phyloP scores from a whole-genome alignment of 1,284 basidiomycete genomes.

The Irpex rosettiformis region DNA sequence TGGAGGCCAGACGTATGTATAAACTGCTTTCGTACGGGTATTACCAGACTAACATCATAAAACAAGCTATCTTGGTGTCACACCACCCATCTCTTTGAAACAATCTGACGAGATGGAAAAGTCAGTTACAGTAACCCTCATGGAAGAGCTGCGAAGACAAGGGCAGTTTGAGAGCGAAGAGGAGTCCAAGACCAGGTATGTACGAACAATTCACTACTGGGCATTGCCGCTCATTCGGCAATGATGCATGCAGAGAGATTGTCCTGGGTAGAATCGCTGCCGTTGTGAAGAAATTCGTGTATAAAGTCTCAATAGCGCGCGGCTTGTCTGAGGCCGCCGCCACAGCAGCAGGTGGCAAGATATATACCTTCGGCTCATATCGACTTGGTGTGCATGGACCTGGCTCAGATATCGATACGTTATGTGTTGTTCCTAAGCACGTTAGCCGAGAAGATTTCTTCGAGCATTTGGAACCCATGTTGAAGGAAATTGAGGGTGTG shows the following conservation, averaged over 20 bases:
- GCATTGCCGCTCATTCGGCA: neutral
- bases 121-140: slow-evolving; percentile 81
- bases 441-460: slow-evolving; percentile 97
- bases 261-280: slow-evolving; percentile 89
- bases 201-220: slow-evolving; percentile 14
- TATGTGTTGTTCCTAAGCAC: slow-evolving; percentile 96
- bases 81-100: slow-evolving; percentile 86
- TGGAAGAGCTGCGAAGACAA: slow-evolving; percentile 86
- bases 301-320: slow-evolving; percentile 71
- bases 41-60: neutral
- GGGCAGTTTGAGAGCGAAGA: slow-evolving; percentile 90
- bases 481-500: slow-evolving; percentile 83
- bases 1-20: neutral
- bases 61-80: slow-evolving; percentile 72
- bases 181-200: slow-evolving; percentile 87
- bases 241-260: slow-evolving; percentile 65
- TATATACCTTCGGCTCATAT: slow-evolving; percentile 98
- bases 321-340: slow-evolving; percentile 90
- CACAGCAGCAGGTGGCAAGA: slow-evolving; percentile 90
- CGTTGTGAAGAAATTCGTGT: slow-evolving; percentile 94
- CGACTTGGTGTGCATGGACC: slow-evolving; percentile 96
- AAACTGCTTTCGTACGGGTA: neutral
- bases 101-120: slow-evolving; percentile 73
- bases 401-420: slow-evolving; percentile 97
- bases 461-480: slow-evolving; percentile 86